A percentile compares a stretch with the other conserved stretches of the same genome.
Evolutionary conservation across 768 basidiomycete species (phyloP).

Genomic region (Psilocybe subaeruginosa): DNA sequence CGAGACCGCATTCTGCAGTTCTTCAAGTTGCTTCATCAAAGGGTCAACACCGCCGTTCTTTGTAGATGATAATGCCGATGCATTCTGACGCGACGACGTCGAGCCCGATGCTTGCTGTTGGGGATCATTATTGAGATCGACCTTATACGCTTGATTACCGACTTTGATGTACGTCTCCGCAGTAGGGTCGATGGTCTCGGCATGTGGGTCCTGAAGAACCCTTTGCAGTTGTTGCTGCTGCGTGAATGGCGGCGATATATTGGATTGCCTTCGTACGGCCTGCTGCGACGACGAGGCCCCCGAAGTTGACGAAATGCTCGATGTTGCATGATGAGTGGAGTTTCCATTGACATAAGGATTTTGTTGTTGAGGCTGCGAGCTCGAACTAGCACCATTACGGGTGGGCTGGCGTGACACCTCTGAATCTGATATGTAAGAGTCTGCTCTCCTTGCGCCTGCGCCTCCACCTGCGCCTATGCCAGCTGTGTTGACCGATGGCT

Average conservation of each 20-base stretch:
- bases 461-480: constrained; percentile 74
- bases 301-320: constrained; percentile 16
- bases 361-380: constrained; percentile 19
- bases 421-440: constrained; percentile 32
- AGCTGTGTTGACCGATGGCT: constrained; percentile 58
- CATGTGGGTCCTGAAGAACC: constrained; percentile 50
- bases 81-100: constrained; percentile 18
- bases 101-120: constrained; percentile 39
- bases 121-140: constrained; percentile 69
- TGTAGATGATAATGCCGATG: constrained; percentile 26
- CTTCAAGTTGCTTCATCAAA: constrained; percentile 66
- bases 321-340: constrained; percentile 14
- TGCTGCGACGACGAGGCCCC: constrained; percentile 22
- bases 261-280: constrained; percentile 27
- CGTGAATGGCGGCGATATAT: constrained; percentile 18
- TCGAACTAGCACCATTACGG: constrained; percentile 24
- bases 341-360: constrained; percentile 34
- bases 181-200: constrained; percentile 65
- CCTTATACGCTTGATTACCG: constrained; percentile 67
- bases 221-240: constrained; percentile 31
- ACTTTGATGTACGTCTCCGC: constrained; percentile 73
- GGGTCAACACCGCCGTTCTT: constrained; percentile 56
- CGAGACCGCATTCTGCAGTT: constrained; percentile 50
- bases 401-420: constrained; percentile 35
- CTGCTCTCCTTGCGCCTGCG: constrained; percentile 36